Conservation (phyloP, 2,329 filamentous ascomycete species). For the Cytospora paraplurivora region DNA sequence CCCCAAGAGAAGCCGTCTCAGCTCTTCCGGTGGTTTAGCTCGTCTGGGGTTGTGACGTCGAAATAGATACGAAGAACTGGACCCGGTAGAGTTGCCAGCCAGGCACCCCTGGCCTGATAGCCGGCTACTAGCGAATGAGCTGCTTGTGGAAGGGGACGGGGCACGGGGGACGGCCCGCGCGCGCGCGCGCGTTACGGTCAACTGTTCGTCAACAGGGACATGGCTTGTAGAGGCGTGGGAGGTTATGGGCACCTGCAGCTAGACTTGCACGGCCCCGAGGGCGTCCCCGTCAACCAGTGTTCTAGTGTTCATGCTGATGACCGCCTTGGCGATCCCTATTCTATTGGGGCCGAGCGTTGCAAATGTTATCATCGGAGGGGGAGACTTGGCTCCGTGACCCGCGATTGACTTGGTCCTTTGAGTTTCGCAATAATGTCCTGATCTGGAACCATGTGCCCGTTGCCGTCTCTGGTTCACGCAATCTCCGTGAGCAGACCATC, state of each 20-base stretch:
- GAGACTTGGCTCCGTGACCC: constrained; percentile 2
- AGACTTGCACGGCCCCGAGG: constrained; percentile 2
- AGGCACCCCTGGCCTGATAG: background rate
- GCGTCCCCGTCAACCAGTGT: constrained; percentile 10
- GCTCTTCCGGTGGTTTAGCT: background rate
- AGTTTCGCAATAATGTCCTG: constrained; percentile 27
- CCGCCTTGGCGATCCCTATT: constrained; percentile 21
- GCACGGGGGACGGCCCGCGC: constrained; percentile 25
- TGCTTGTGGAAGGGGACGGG: background rate
- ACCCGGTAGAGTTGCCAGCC: background rate
- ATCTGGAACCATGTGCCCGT: constrained; percentile 17
- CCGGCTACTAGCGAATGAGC: background rate
- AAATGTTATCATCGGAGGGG: constrained; percentile 8
- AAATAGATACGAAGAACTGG: background rate
- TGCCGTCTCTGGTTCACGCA: constrained; percentile 23
- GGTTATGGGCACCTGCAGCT: constrained; percentile 3
- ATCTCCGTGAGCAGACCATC: constrained; percentile 28
- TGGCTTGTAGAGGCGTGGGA: constrained; percentile 9
- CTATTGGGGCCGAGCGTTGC: constrained; percentile 4
- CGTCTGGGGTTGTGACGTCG: background rate
- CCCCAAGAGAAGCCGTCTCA: background rate
- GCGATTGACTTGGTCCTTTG: constrained; percentile 6
- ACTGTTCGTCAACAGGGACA: constrained; percentile 20
- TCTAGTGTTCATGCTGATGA: constrained; percentile 26
- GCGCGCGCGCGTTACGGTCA: constrained; percentile 13